Evolutionary conservation across 257 asterid species (phyloP).

Genomic region (Ehretia macrophylla): DNA sequence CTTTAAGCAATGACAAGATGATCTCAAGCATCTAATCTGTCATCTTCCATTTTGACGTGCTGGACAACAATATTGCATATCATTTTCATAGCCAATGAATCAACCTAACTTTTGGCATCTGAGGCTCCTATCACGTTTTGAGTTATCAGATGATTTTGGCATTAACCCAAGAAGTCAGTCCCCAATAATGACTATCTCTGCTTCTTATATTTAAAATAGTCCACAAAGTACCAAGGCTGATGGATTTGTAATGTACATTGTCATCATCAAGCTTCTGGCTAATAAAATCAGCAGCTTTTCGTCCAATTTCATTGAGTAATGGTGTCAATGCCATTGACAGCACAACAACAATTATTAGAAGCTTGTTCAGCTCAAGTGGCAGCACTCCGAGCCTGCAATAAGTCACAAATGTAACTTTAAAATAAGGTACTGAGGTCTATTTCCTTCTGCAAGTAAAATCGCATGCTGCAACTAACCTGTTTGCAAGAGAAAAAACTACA

Average conservation of each 20-base stretch:
- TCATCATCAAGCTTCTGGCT: slow-evolving; percentile 58
- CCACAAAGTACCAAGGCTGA: neutral
- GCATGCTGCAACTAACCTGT: slow-evolving; percentile 47
- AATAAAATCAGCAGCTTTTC: slow-evolving; percentile 66
- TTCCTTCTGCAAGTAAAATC: slow-evolving; percentile 3
- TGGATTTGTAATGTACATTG: slow-evolving; percentile 43
- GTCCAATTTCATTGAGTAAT: slow-evolving; percentile 83
- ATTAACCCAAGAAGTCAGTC: too few relatives aligned
- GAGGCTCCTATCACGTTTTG: neutral
- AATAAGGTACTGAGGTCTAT: neutral
- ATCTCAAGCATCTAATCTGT: neutral
- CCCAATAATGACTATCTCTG: too few relatives aligned
- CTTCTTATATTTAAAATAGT: too few relatives aligned
- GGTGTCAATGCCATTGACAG: slow-evolving; percentile 97
- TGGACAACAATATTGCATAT: neutral
- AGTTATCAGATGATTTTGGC: neutral
- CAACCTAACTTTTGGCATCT: neutral
- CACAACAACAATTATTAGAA: slow-evolving; percentile 95
- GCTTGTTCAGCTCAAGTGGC: slow-evolving; percentile 97
- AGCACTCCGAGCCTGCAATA: slow-evolving; percentile 92
- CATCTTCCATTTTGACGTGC: neutral
- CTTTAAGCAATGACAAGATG: neutral
- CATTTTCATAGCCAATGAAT: neutral
- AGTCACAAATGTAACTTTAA: slow-evolving; percentile 16
- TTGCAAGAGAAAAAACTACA: slow-evolving; percentile 92